These are phyloP conservation scores for Melastoma candidum DNA, from an alignment of 441 rosid genomes.

Conservation along the genomic window DNA sequence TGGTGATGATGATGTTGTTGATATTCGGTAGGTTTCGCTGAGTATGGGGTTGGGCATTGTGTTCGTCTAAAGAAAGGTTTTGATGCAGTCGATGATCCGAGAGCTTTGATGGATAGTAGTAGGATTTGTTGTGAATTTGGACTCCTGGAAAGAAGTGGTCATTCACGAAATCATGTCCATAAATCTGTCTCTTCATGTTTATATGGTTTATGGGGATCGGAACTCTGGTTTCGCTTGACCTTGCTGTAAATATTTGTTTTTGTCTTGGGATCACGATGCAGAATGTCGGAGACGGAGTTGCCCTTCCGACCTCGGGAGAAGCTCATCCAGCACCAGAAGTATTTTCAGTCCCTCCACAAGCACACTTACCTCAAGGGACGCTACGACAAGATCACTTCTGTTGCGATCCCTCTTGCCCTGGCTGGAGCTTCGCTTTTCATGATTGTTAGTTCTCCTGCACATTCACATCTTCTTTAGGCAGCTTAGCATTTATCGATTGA, in stretches of 20 bases:
- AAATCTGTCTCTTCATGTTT: no score
- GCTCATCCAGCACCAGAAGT: constrained; percentile 65
- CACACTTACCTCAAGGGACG: constrained; percentile 76
- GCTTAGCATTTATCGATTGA: not conserved
- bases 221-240: not conserved
- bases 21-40: no score
- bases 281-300: constrained; percentile 34
- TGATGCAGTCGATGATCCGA: no score
- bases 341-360: constrained; percentile 55
- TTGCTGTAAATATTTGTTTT: constrained; percentile 1
- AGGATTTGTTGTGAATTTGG: no score
- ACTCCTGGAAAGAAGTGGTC: no score
- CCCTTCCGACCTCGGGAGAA: constrained; percentile 78
- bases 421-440: constrained; percentile 44
- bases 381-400: constrained; percentile 62
- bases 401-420: constrained; percentile 66
- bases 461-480: not conserved
- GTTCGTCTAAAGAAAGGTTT: no score
- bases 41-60: no score
- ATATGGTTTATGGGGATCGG: no score
- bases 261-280: constrained; percentile 11
- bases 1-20: no score
- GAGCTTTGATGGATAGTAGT: no score
- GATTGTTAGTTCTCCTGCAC: constrained; percentile 40
- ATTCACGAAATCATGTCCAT: no score